These are phyloP conservation scores for Cucumis sativus DNA, from an alignment of 306 rosid species.

Conservation along the genomic window Cucumber_9930_V3 NC_026657.2:7792001-7792500, in stretches of 20 bases:
- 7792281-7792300: constrained; percentile 8
- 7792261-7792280: neutral
- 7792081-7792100: neutral
- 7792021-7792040: too few species aligned
- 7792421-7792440: constrained; percentile 62
- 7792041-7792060: too few species aligned
- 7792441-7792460: constrained; percentile 69
- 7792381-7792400: constrained; percentile 62
- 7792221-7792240: neutral
- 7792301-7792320: constrained; percentile 67
- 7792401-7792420: constrained; percentile 44
- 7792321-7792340: constrained; percentile 48
- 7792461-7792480: constrained; percentile 73
- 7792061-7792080: too few species aligned
- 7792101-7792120: neutral
- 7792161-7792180: neutral
- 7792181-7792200: neutral
- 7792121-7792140: neutral
- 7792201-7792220: neutral
- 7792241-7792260: neutral
- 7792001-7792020: too few species aligned
- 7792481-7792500: constrained; percentile 77
- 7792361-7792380: constrained; percentile 43
- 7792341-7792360: constrained; percentile 51
- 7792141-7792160: neutral